Conservation (phyloP, 768 basidiomycete genomes). For the Lactarius akahatsu region DNA sequence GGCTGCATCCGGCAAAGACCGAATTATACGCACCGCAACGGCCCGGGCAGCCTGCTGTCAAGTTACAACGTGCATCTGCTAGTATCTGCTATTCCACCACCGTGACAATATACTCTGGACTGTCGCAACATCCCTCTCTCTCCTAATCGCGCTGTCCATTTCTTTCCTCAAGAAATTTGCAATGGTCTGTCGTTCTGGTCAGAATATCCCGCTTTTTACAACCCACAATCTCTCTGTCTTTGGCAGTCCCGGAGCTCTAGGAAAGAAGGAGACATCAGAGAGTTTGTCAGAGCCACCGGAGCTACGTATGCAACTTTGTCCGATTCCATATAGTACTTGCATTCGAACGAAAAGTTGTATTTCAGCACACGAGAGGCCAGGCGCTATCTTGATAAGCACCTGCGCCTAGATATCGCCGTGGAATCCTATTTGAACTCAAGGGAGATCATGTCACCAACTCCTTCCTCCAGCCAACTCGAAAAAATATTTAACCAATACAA, state of each 20-base stretch:
- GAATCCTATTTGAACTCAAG: conserved; percentile 71
- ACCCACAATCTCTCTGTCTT: background rate
- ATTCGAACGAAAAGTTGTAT: background rate
- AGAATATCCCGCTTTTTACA: background rate
- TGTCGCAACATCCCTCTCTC: conserved; percentile 6
- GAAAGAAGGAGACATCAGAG: conserved; percentile 20
- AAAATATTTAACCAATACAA: conserved; percentile 46
- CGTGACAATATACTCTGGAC: background rate
- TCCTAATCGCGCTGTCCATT: conserved; percentile 11
- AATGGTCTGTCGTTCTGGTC: conserved; percentile 17
- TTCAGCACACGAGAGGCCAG: conserved; percentile 53
- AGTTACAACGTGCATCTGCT: background rate
- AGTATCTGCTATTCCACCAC: background rate
- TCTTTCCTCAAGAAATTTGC: conserved; percentile 10
- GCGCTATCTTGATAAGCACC: conserved; percentile 68
- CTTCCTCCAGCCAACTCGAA: conserved; percentile 39
- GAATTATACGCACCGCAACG: background rate
- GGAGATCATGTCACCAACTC: conserved; percentile 20
- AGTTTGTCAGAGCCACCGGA: conserved; percentile 24
- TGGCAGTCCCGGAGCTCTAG: conserved; percentile 23
- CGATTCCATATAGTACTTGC: background rate
- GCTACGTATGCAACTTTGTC: conserved; percentile 22
- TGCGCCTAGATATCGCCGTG: conserved; percentile 67
- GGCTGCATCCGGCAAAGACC: background rate
- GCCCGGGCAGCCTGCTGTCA: background rate